Percentiles rank a stretch among this genome's conserved stretches.
Conservation (phyloP, 768 basidiomycete species). For the Terana coerulea region DNA sequence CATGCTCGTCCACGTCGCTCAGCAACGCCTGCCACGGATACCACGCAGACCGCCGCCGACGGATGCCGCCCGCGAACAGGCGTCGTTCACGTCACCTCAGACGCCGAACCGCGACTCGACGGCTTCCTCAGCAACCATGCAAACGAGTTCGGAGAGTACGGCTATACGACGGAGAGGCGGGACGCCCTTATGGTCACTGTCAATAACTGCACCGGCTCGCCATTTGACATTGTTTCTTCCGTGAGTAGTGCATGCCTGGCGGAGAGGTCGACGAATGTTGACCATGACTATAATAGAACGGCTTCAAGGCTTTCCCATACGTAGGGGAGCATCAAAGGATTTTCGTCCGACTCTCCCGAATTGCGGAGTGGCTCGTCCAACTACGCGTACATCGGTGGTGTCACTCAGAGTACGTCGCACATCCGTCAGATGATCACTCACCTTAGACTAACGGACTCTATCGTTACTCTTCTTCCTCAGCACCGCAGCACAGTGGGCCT, state of each 20-base stretch:
- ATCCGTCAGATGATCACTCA: not conserved
- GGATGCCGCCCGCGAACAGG: constrained; percentile 6
- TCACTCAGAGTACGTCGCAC: constrained; percentile 10
- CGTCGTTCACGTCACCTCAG: constrained; percentile 9
- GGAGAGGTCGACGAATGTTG: not conserved
- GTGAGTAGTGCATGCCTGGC: constrained; percentile 9
- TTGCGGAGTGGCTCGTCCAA: constrained; percentile 7
- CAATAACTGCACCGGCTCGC: constrained; percentile 7
- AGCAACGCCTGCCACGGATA: constrained; percentile 1
- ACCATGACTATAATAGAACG: constrained; percentile 5
- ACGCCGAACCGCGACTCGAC: constrained; percentile 2
- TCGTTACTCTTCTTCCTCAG: not conserved
- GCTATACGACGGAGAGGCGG: constrained; percentile 12
- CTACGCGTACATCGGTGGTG: constrained; percentile 15
- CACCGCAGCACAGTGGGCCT: constrained; percentile 3
- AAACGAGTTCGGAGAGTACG: constrained; percentile 21
- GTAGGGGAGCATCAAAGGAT: constrained; percentile 14
- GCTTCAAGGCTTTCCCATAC: constrained; percentile 8
- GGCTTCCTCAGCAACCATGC: constrained; percentile 10
- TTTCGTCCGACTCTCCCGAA: constrained; percentile 2
- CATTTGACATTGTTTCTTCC: constrained; percentile 15
- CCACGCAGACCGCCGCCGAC: not conserved
- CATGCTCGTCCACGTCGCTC: constrained; percentile 10
- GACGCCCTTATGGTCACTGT: constrained; percentile 15
- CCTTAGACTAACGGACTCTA: not conserved